These are phyloP conservation scores for Potentilla sterilis DNA, from an alignment of 306 rosid genomes.

Conservation along the genomic window DNA sequence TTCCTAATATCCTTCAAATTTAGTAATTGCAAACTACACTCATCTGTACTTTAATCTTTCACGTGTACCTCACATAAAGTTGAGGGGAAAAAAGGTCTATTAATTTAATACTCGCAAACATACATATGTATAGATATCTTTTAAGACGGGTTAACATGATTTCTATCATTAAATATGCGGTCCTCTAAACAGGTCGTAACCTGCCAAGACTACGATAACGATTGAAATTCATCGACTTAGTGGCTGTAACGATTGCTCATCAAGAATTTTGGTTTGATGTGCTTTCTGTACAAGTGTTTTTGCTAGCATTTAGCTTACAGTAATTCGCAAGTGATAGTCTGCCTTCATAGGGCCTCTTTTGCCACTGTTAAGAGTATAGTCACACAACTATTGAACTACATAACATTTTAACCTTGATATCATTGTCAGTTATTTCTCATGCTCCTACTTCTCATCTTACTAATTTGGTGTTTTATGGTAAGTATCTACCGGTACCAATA, in stretches of 20 bases:
- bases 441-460: not conserved
- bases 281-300: not conserved
- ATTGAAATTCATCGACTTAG: not conserved
- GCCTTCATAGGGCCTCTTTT: not conserved
- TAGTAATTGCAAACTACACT: not conserved
- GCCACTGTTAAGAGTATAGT: not conserved
- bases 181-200: not conserved
- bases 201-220: not conserved
- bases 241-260: not conserved
- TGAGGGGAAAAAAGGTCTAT: not conserved
- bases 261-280: not conserved
- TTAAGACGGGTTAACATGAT: not conserved
- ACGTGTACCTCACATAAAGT: not conserved
- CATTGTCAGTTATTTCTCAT: not conserved
- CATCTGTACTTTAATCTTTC: not conserved
- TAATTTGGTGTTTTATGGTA: not conserved
- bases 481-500: not conserved
- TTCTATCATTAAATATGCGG: not conserved
- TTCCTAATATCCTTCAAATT: not conserved
- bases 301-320: not conserved
- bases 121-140: not conserved
- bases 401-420: not conserved
- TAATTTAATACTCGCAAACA: not conserved
- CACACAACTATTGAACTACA: not conserved
- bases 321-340: not conserved